phyloP scores from a whole-genome alignment of 2,329 filamentous ascomycete genomes.

The Monosporascus sp. region DNA sequence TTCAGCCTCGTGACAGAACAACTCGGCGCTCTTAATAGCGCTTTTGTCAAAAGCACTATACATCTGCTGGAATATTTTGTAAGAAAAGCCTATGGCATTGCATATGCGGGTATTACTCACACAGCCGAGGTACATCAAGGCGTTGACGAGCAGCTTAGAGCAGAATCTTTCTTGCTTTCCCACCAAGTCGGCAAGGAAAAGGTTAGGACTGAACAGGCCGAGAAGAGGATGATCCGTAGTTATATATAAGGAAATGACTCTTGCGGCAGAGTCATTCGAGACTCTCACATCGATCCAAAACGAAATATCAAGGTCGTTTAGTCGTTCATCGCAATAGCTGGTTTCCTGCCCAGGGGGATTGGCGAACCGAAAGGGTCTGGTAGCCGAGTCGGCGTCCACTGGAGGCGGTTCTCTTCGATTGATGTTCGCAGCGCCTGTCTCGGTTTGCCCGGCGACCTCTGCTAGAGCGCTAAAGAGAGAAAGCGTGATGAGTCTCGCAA shows the following conservation, averaged over 20 bases:
- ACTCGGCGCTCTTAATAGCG: conserved; percentile 9
- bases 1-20: conserved; percentile 24
- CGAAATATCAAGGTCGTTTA: conserved; percentile 22
- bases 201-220: conserved; percentile 27
- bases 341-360: conserved; percentile 2
- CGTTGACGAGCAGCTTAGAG: conserved; percentile 29
- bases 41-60: conserved; percentile 25
- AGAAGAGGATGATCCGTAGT: conserved; percentile 34
- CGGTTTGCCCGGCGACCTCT: not conserved
- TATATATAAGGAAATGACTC: conserved; percentile 31
- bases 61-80: conserved; percentile 26
- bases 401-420: not conserved
- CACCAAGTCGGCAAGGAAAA: conserved; percentile 30
- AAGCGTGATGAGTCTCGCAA: not conserved
- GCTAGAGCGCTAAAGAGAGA: not conserved
- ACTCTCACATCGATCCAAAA: conserved; percentile 31
- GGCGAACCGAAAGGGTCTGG: conserved; percentile 5
- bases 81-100: not conserved
- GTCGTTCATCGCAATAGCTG: conserved; percentile 22
- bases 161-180: conserved; percentile 20
- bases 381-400: not conserved
- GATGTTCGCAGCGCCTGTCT: not conserved
- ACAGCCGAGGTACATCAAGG: conserved; percentile 29
- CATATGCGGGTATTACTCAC: conserved; percentile 19
- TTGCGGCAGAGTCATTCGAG: conserved; percentile 23